Evolutionary conservation across 768 basidiomycete species (phyloP).

Genomic region (Leccinum boreale): DNA sequence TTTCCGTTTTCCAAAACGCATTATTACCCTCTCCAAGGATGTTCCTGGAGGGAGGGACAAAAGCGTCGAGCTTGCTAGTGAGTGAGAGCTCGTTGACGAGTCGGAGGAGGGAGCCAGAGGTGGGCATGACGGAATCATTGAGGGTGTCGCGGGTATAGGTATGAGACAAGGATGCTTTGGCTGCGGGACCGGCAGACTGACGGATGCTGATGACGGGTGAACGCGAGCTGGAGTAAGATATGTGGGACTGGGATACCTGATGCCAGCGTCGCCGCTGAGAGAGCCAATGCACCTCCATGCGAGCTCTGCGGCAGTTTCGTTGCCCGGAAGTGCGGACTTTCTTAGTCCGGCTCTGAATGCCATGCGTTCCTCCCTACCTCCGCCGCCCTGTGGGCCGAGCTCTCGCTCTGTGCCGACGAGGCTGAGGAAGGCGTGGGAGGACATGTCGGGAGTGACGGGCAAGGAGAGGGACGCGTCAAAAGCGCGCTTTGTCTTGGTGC

Average conservation of each 20-base stretch:
- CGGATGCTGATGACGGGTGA: constrained; percentile 57
- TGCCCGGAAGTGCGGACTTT: constrained; percentile 31
- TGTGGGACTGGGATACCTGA: constrained; percentile 50
- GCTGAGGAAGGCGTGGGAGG: constrained; percentile 66
- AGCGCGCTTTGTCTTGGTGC: constrained; percentile 83
- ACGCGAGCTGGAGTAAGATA: neutral
- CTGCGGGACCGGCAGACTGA: constrained; percentile 71
- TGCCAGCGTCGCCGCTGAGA: constrained; percentile 71
- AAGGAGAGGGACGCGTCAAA: constrained; percentile 68
- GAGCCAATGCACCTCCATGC: constrained; percentile 72
- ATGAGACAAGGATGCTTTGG: constrained; percentile 84
- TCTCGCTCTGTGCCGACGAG: constrained; percentile 78
- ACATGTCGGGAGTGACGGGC: constrained; percentile 60
- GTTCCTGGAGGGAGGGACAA: constrained; percentile 1
- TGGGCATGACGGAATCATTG: constrained; percentile 27
- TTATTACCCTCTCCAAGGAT: constrained; percentile 22
- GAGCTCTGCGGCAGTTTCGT: constrained; percentile 85
- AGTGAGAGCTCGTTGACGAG: constrained; percentile 21
- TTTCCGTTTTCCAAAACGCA: constrained; percentile 28
- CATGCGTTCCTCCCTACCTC: constrained; percentile 37
- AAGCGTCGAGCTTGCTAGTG: constrained; percentile 20
- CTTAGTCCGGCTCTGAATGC: constrained; percentile 66
- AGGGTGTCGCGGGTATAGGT: constrained; percentile 60
- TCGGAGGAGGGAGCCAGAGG: constrained; percentile 21
- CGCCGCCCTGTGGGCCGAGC: constrained; percentile 37